Conservation (phyloP, 768 basidiomycete species). For the Peribolospora kevripleyi region DNA sequence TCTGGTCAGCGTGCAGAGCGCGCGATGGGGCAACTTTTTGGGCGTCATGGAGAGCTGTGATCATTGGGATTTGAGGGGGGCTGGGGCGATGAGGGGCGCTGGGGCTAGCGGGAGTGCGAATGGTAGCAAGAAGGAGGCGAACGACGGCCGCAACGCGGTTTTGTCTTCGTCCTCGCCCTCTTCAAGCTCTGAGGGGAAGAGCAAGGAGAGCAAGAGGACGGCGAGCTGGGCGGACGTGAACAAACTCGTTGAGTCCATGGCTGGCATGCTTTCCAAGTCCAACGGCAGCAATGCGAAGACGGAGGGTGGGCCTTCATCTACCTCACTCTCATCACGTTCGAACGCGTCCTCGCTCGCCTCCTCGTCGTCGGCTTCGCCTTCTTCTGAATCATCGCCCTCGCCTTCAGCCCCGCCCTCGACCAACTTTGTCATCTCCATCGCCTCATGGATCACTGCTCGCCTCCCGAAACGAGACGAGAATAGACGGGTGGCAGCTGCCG, state of each 20-base stretch:
- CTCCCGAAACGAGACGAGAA: background rate
- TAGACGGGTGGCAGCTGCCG: background rate
- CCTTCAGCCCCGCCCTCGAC: background rate
- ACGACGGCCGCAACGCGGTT: background rate
- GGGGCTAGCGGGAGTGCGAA: conserved; percentile 28
- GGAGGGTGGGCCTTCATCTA: conserved; percentile 22
- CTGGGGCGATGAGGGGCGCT: conserved; percentile 33
- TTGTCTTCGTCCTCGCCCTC: background rate
- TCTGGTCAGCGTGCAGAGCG: conserved; percentile 54
- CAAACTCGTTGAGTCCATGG: conserved; percentile 21
- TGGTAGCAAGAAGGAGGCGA: background rate
- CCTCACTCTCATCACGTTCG: background rate
- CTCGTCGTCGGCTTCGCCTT: background rate
- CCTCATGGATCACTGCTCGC: conserved; percentile 8
- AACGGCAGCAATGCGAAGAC: background rate
- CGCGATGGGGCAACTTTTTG: conserved; percentile 86
- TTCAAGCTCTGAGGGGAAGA: conserved; percentile 14
- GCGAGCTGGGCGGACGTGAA: conserved; percentile 16
- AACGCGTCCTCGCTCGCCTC: background rate
- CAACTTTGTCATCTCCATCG: conserved; percentile 1
- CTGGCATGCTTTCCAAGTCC: conserved; percentile 27
- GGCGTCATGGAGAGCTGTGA: conserved; percentile 73
- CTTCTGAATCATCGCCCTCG: too few relatives aligned
- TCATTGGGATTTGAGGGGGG: conserved; percentile 89
- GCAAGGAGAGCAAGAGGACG: conserved; percentile 9